Conservation (phyloP, 768 basidiomycete genomes). For the Lactifluus subvellereus region DNA sequence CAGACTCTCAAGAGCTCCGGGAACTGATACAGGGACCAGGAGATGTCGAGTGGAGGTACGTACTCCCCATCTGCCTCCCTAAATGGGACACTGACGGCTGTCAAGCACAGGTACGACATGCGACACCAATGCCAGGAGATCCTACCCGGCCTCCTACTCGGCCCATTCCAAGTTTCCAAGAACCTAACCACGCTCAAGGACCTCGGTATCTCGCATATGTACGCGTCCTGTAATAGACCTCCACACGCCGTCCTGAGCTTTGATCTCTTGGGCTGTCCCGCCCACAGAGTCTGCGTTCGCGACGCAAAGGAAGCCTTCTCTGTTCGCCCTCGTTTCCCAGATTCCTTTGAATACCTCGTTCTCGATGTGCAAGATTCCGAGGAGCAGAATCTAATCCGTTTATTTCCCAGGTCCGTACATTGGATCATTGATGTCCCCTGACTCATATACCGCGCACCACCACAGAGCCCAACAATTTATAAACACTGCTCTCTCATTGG, state of each 20-base stretch:
- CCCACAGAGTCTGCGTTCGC: constrained; percentile 73
- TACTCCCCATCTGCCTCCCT: constrained; percentile 15
- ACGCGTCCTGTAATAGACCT: constrained; percentile 22
- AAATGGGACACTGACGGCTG: constrained; percentile 1
- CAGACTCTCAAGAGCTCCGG: constrained; percentile 34
- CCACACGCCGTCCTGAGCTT: constrained; percentile 12
- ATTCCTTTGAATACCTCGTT: constrained; percentile 69
- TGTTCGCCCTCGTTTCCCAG: constrained; percentile 78
- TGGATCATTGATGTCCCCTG: not conserved
- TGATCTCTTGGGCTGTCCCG: not conserved
- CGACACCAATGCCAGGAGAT: constrained; percentile 93
- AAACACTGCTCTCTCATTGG: constrained; percentile 54
- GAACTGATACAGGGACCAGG: constrained; percentile 71
- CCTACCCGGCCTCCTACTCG: constrained; percentile 71
- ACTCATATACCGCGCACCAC: not conserved
- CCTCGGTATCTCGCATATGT: constrained; percentile 84
- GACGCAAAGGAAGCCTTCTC: constrained; percentile 89
- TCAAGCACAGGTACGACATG: constrained; percentile 76
- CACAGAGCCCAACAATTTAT: constrained; percentile 73
- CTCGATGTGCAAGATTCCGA: constrained; percentile 89
- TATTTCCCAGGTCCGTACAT: constrained; percentile 71
- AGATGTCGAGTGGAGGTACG: constrained; percentile 80
- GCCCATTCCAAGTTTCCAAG: constrained; percentile 86
- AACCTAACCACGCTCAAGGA: constrained; percentile 59
- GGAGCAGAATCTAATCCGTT: constrained; percentile 88